Percentiles rank a stretch among this genome's conserved stretches.
Evolutionary conservation across 2,329 filamentous ascomycete species (phyloP).

Genomic region (Penicillium janthinellum): DNA sequence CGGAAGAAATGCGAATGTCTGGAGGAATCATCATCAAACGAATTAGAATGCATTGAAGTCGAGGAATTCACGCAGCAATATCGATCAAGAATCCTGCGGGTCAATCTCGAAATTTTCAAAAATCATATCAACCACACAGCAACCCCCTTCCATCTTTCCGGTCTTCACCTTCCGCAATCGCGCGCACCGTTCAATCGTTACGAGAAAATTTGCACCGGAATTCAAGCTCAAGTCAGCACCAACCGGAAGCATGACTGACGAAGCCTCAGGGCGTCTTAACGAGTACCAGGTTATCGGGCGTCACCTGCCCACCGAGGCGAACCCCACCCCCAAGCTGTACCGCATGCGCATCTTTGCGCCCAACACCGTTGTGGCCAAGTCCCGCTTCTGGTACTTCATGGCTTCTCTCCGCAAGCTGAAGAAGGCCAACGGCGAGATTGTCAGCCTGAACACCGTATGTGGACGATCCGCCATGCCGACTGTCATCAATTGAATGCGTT

Average conservation of each 20-base stretch:
- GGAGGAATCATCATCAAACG: neutral
- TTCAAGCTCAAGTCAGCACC: neutral
- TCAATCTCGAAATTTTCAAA: conserved; percentile 10
- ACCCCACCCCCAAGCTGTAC: conserved; percentile 98
- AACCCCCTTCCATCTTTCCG: conserved; percentile 5
- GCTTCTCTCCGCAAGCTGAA: conserved; percentile 99
- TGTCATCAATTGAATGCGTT: conserved; percentile 6
- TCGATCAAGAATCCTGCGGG: conserved; percentile 3
- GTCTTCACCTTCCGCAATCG: conserved; percentile 14
- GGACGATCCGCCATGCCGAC: neutral
- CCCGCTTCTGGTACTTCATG: conserved; percentile 99
- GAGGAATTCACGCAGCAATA: conserved; percentile 9
- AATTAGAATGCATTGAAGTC: neutral
- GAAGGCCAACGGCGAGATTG: conserved; percentile 99
- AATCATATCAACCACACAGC: conserved; percentile 16
- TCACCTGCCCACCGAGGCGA: conserved; percentile 95
- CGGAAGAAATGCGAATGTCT: neutral
- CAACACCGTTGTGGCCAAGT: conserved; percentile 98
- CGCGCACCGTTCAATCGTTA: conserved; percentile 18
- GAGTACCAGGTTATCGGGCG: conserved; percentile 99
- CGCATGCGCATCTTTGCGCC: conserved; percentile 99
- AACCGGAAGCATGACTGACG: conserved; percentile 34
- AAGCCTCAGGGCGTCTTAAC: conserved; percentile 85
- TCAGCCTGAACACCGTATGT: conserved; percentile 91
- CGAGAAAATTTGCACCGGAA: conserved; percentile 10